phyloP scores from a whole-genome alignment of 805 yeast species.

The Wickerhamomyces subpelliculosus region DNA sequence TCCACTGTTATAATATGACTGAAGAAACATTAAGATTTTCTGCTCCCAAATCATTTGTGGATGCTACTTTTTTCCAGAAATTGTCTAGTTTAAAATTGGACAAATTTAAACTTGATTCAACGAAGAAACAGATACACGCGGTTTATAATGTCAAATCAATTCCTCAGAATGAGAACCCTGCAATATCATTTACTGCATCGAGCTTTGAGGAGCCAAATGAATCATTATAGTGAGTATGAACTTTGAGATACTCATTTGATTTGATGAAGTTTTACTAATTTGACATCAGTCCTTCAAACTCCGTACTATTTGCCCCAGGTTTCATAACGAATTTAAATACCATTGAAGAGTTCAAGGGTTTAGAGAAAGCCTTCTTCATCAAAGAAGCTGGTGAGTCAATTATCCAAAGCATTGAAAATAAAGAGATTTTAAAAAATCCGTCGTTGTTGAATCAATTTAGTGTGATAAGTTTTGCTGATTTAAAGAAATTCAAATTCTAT shows the following conservation, averaged over 20 bases:
- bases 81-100: conserved; percentile 71
- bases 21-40: conserved; percentile 20
- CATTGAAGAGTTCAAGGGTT: conserved; percentile 70
- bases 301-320: conserved; percentile 30
- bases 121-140: conserved; percentile 21
- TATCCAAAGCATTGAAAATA: conserved; percentile 24
- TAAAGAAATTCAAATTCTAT: conserved; percentile 79
- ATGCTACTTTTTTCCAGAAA: conserved; percentile 78
- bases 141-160: conserved; percentile 23
- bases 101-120: conserved; percentile 48
- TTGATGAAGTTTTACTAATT: not conserved
- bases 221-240: conserved; percentile 6
- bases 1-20: conserved; percentile 7
- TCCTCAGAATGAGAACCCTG: conserved; percentile 25
- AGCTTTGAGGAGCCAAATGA: conserved; percentile 23
- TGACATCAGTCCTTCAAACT: conserved; percentile 9
- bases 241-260: not conserved
- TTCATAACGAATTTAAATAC: conserved; percentile 63
- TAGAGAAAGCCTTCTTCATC: conserved; percentile 59
- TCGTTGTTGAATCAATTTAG: conserved; percentile 35
- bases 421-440: conserved; percentile 32
- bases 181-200: conserved; percentile 14
- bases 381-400: conserved; percentile 29
- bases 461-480: conserved; percentile 72
- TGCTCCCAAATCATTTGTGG: conserved; percentile 66